Percentiles rank a stretch among this genome's conserved stretches.
phyloP scores from a whole-genome alignment of 306 rosid genomes.

The Acacia confusa region DNA sequence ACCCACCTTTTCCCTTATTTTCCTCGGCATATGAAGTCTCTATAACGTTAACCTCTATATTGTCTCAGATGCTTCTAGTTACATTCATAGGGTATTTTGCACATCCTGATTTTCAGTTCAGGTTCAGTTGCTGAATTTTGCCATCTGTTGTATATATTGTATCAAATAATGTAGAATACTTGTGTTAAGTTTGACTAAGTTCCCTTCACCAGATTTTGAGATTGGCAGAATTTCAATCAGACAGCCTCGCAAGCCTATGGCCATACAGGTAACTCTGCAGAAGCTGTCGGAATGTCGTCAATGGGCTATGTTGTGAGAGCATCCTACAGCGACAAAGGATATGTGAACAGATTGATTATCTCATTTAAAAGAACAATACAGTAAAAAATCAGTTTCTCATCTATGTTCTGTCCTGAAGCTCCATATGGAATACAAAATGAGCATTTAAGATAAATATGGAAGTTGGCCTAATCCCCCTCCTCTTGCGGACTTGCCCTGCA shows the following conservation, averaged over 20 bases:
- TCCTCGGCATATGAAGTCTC: constrained; percentile 3
- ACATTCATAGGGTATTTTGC: not conserved
- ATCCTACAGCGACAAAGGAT: not conserved
- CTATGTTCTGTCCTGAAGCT: not conserved
- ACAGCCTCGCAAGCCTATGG: not conserved
- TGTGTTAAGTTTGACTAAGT: not conserved
- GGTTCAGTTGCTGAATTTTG: not conserved
- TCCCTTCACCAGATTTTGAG: not conserved
- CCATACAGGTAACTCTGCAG: not conserved
- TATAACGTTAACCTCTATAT: constrained; percentile 12
- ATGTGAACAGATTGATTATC: not conserved
- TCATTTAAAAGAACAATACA: not conserved
- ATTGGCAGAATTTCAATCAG: not conserved
- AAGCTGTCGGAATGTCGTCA: not conserved
- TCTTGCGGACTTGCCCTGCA: not conserved
- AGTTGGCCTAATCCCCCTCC: not conserved
- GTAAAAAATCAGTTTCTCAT: not conserved
- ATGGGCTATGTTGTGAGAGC: not conserved
- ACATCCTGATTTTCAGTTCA: not conserved
- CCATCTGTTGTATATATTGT: not conserved
- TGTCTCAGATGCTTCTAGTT: not conserved
- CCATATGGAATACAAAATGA: too few relatives aligned
- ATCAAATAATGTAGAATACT: not conserved
- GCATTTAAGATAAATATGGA: not conserved
- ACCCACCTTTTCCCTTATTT: not conserved